Percentiles rank a stretch among this genome's conserved stretches.
Conservation (phyloP, 345 rosid species). For the Populus nigra region DNA sequence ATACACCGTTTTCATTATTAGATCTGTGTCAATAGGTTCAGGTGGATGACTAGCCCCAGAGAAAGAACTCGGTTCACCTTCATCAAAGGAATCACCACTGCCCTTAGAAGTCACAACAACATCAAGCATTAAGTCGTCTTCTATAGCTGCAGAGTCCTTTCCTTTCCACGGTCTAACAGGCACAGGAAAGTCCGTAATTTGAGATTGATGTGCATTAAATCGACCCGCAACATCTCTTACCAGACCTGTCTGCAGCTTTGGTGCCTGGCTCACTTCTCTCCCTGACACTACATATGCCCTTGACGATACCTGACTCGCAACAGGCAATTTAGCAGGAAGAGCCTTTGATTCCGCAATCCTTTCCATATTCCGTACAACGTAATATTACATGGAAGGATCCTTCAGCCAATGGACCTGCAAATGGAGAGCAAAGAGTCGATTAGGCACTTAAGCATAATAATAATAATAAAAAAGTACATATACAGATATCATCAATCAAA, state of each 20-base stretch:
- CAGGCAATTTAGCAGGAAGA: conserved; percentile 52
- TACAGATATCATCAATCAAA: neutral
- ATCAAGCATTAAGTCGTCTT: conserved; percentile 42
- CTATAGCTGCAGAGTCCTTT: conserved; percentile 43
- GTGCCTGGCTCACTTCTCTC: conserved; percentile 35
- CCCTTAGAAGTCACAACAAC: conserved; percentile 41
- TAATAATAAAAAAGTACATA: neutral
- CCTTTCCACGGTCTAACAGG: conserved; percentile 61
- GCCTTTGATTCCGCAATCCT: conserved; percentile 54
- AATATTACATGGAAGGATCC: conserved; percentile 37
- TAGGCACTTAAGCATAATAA: neutral
- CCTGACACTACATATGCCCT: conserved; percentile 28
- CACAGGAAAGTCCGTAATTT: conserved; percentile 29
- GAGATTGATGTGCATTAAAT: conserved; percentile 30
- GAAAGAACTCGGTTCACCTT: conserved; percentile 63
- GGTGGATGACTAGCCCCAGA: conserved; percentile 97
- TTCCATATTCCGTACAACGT: conserved; percentile 49
- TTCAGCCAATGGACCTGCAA: conserved; percentile 36
- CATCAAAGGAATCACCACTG: conserved; percentile 57
- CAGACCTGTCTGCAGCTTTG: conserved; percentile 41
- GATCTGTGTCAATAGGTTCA: conserved; percentile 86
- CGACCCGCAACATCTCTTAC: conserved; percentile 46
- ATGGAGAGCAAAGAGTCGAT: conserved; percentile 13
- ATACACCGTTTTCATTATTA: conserved; percentile 55
- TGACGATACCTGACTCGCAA: conserved; percentile 35